Evolutionary conservation across 257 asterid species (phyloP).

Genomic region (Echium plantagineum): DNA sequence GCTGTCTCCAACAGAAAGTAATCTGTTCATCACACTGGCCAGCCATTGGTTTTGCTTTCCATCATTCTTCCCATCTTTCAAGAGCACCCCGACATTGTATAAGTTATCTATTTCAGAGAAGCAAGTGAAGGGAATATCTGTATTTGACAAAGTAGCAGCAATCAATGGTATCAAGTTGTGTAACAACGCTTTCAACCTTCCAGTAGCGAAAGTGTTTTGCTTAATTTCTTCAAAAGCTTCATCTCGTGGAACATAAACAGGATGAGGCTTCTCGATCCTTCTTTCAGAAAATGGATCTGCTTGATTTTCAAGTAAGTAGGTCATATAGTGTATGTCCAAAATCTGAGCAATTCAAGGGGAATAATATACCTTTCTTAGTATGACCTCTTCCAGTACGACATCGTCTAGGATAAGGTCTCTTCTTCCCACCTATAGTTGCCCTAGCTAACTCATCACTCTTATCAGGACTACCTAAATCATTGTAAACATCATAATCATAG

Average conservation of each 20-base stretch:
- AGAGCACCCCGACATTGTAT: slow-evolving; percentile 41
- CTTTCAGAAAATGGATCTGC: slow-evolving; percentile 53
- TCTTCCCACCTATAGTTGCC: slow-evolving; percentile 50
- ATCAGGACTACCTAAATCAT: slow-evolving; percentile 84
- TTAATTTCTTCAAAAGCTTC: slow-evolving; percentile 84
- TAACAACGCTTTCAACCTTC: slow-evolving; percentile 66
- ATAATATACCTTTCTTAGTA: slow-evolving; percentile 38
- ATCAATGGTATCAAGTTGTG: slow-evolving; percentile 81
- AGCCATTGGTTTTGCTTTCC: slow-evolving; percentile 15
- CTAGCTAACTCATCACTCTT: slow-evolving; percentile 47
- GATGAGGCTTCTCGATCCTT: slow-evolving; percentile 76
- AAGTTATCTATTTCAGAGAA: slow-evolving; percentile 72
- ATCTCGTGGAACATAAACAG: slow-evolving; percentile 83
- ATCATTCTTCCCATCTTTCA: slow-evolving; percentile 27
- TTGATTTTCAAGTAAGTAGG: slow-evolving; percentile 3
- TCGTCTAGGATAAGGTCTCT: slow-evolving; percentile 85
- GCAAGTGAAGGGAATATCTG: slow-evolving; percentile 70
- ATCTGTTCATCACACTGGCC: slow-evolving; percentile 22
- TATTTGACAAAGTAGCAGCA: slow-evolving; percentile 44
- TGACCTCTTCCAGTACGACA: slow-evolving; percentile 77
- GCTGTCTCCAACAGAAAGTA: slow-evolving; percentile 50
- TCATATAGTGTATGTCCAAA: not conserved
- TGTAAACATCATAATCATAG: slow-evolving; percentile 72
- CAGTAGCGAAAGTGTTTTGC: slow-evolving; percentile 67
- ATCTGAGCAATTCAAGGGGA: slow-evolving; percentile 1